Percentiles rank a stretch among this genome's conserved stretches.
These are phyloP conservation scores for Hypoxylon lenormandii DNA, from an alignment of 495 filamentous ascomycete genomes.

Conservation along the genomic window DNA sequence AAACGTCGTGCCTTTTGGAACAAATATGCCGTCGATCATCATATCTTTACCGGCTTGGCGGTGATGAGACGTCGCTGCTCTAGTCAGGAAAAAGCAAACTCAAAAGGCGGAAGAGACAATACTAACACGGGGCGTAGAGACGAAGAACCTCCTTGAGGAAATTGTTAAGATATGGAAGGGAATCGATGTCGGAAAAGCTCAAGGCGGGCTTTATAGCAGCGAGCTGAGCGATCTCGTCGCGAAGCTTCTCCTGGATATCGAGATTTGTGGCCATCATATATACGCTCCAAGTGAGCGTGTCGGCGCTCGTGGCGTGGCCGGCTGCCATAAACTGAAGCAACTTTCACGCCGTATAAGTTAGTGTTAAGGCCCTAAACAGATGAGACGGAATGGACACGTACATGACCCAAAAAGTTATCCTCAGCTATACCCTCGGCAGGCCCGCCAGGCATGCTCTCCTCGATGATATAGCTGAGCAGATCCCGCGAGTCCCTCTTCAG, in stretches of 20 bases:
- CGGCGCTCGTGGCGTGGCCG: slow-evolving; percentile 26
- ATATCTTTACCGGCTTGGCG: slow-evolving; percentile 41
- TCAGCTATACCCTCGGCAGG: slow-evolving; percentile 44
- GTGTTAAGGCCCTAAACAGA: slow-evolving; percentile 55
- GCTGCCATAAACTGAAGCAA: slow-evolving; percentile 39
- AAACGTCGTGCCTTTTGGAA: slow-evolving; percentile 43
- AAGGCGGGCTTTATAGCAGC: slow-evolving; percentile 35
- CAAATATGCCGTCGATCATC: slow-evolving; percentile 32
- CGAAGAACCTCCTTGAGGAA: slow-evolving; percentile 53
- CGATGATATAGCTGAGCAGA: slow-evolving; percentile 40
- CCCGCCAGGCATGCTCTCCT: slow-evolving; percentile 33
- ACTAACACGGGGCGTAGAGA: slow-evolving; percentile 45
- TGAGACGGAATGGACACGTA: slow-evolving; percentile 66
- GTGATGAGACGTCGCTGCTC: slow-evolving; percentile 25
- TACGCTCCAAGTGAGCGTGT: slow-evolving; percentile 31
- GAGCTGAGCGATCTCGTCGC: slow-evolving; percentile 31
- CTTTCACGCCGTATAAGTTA: slow-evolving; percentile 60
- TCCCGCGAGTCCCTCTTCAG: slow-evolving; percentile 21
- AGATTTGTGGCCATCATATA: slow-evolving; percentile 12
- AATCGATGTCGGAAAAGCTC: slow-evolving; percentile 48
- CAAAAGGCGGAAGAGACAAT: neutral
- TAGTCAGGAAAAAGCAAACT: neutral
- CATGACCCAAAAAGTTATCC: slow-evolving; percentile 38
- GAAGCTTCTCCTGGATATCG: slow-evolving; percentile 29
- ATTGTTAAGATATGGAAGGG: slow-evolving; percentile 52